Percentiles rank a stretch among this genome's conserved stretches.
phyloP scores from a whole-genome alignment of 106 monocot species.

The Posidonia australis region DNA sequence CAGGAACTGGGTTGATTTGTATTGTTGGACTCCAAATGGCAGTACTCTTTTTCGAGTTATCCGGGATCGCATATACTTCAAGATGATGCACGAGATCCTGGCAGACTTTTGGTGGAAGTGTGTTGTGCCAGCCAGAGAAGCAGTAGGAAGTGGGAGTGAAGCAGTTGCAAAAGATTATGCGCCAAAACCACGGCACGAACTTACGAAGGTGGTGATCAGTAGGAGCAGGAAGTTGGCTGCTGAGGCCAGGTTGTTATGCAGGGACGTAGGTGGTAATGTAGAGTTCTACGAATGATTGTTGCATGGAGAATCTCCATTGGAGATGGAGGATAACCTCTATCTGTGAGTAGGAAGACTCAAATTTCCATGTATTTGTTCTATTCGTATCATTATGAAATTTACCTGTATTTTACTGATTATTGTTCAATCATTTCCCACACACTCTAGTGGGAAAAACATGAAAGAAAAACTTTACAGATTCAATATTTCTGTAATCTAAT shows the following conservation, averaged over 20 bases:
- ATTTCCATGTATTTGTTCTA: not conserved
- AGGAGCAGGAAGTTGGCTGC: slow-evolving; percentile 65
- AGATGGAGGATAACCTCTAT: not conserved
- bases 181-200: slow-evolving; percentile 46
- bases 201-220: slow-evolving; percentile 43
- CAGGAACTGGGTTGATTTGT: slow-evolving; percentile 88
- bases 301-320: slow-evolving; percentile 37
- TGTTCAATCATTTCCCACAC: not conserved
- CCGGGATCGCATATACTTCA: slow-evolving; percentile 68
- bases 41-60: slow-evolving; percentile 60
- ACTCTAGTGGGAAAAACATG: no score
- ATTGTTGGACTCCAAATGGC: slow-evolving; percentile 92
- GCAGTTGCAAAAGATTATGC: slow-evolving; percentile 33
- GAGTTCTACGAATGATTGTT: slow-evolving; percentile 81
- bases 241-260: slow-evolving; percentile 52
- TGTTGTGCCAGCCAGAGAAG: slow-evolving; percentile 80
- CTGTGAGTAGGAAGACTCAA: not conserved
- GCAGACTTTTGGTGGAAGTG: slow-evolving; percentile 77
- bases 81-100: slow-evolving; percentile 50
- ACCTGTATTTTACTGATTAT: not conserved
- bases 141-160: slow-evolving; percentile 31
- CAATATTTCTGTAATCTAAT: no score
- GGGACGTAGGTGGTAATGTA: slow-evolving; percentile 66
- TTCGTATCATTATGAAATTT: not conserved
- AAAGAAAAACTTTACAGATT: no score